Evolutionary conservation across 192 early-diverging fungal species (phyloP), one percentile per base, ranked within the genome.

Genomic region (Podila horticola): DNA sequence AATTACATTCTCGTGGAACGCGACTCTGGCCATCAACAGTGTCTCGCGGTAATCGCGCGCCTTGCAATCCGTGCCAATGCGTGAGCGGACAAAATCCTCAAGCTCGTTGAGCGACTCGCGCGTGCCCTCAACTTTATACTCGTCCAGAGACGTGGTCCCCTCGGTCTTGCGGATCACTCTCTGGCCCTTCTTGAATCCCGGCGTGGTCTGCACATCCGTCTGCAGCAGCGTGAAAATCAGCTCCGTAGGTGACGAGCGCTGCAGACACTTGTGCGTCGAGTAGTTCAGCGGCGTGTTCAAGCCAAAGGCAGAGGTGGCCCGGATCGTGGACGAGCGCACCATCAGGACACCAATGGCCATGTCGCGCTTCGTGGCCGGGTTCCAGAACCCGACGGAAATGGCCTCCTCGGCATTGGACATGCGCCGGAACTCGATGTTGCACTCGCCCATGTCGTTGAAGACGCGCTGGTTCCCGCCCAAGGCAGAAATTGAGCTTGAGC

Each of bases 371-470:
- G 76, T 81, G 9, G 51, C 71, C 24, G 76, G 66, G 31, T 81
- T 81, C 33, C 66, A 72, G 66, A 81, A 81, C 0, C 70, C 76
- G 15, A 81, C 66, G 4, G 69, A 81, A 19, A 72, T 51, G 2
- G 70, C 69, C 4, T 81, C 64, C 9, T 69, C 64, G 9, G 66
- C 58, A 30, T 81, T 72, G 8, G 76, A 81, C 76, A 81, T 81
- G 17, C 71, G 34, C 11, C 76, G 58, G 45, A 81, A 81, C 41
- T 81, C 76, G 31, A 81, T 68, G 34, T 72, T 64, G 31, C 76
- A 81, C 24, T 72, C 71, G 3, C 76, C 76, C 29, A 81, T 20
- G 36, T 67, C 69, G 2, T 59, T 72, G 51, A 63, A 72, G 22
- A 62, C 57, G 52, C 76, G 70, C n/a, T 26, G 6, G 69, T 71